Conservation (phyloP, 2,329 filamentous ascomycete genomes). For the Ceratocystis albifundus region DNA sequence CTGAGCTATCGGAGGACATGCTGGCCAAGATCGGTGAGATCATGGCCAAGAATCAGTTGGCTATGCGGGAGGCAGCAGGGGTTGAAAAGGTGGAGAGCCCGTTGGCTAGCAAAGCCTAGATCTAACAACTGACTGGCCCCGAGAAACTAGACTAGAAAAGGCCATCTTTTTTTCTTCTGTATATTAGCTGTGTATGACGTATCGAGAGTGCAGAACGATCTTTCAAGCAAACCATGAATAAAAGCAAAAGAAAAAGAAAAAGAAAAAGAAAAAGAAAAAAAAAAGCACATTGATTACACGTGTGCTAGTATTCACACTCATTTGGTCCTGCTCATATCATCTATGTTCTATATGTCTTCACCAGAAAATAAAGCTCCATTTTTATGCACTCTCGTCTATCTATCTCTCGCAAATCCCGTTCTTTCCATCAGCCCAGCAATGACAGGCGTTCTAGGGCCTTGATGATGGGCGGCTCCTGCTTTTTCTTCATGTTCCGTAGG, state of each 20-base stretch:
- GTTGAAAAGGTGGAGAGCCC: conserved; percentile 17
- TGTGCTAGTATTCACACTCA: neutral
- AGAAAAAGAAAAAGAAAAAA: conserved; percentile 10
- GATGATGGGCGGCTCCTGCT: conserved; percentile 40
- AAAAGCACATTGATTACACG: neutral
- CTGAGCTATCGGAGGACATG: conserved; percentile 46
- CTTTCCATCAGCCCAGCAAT: conserved; percentile 36
- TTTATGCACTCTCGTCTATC: neutral
- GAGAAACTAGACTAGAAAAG: neutral
- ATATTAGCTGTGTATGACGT: conserved; percentile 21
- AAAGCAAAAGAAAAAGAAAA: conserved; percentile 10
- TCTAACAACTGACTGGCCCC: neutral
- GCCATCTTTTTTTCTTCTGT: conserved; percentile 9
- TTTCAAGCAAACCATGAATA: neutral
- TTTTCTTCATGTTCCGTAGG: conserved; percentile 36
- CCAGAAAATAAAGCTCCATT: neutral
- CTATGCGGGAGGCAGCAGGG: conserved; percentile 21
- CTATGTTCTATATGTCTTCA: neutral
- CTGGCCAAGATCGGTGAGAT: conserved; percentile 50
- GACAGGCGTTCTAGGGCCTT: conserved; percentile 39
- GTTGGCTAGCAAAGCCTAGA: conserved; percentile 16
- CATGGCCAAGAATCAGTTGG: conserved; percentile 44
- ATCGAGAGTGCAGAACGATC: neutral
- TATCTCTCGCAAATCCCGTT: neutral
- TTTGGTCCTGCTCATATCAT: neutral